Evolutionary conservation across 2,329 filamentous ascomycete species (phyloP), one percentile per base, ranked within the genome.

Genomic region (Diplodia corticola): DNA sequence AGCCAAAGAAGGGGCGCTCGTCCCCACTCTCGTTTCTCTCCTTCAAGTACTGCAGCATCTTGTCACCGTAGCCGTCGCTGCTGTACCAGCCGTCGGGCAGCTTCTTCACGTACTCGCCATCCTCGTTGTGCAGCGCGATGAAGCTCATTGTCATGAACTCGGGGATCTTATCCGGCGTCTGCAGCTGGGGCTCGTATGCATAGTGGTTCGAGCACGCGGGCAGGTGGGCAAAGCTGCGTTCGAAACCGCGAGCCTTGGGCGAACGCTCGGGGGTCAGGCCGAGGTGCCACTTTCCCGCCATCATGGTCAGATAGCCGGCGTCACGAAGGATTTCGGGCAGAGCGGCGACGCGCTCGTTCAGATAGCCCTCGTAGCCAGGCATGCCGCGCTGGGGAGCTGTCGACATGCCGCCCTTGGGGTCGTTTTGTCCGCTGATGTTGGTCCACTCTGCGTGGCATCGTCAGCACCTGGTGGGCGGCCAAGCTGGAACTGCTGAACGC

Each of bases 211-310:
- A 55, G 37, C 64, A 66, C 10, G 64, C 64, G 35, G 87, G 87
- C 3, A 89, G 76, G 71, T 87, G 83, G 2, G 86, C 86, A 67
- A 89, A 84, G 33, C 82, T 85, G 20, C 81, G 81, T 67, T 86
- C 82, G 69, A 89, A 89, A 0, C 87, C 87, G 10, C 86, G 80
- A 13, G 80, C 81, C 53, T 82, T 80, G 0, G 87, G 87, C 4
- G 81, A 83, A 4, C 82, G 80, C 69, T 88, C 85, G 0, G 84
- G 83, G 0, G 81, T 86, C 13, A 89, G 75, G 0, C 86, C 86
- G 20, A 89, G 75, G 73, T 88, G 86, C 86, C 86, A 89, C 72
- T 89, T 89, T 0, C 87, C 86, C 5, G 84, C 78, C 82, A 89
- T 87, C 5, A 87, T 69, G 1, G 86, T 89, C 57, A 83, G 79